Percentiles rank a stretch among this genome's conserved stretches.
phyloP scores from a whole-genome alignment of 1,284 basidiomycete genomes.

The Paramarasmius palmivorus region DNA sequence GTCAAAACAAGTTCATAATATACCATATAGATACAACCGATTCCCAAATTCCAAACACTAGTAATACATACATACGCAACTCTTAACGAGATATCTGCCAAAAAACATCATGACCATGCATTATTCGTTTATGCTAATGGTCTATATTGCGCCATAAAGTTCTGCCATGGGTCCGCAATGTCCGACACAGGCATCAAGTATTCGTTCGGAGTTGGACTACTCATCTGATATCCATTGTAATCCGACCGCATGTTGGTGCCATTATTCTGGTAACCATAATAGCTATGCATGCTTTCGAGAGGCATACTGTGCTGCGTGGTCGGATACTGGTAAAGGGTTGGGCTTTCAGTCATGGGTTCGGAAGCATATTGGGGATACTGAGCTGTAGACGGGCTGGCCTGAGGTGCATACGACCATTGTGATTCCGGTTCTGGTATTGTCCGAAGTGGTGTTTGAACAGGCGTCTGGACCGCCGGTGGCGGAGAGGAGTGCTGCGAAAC shows the following conservation, averaged over 20 bases:
- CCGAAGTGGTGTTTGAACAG: constrained; percentile 6
- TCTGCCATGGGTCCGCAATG: constrained; percentile 49
- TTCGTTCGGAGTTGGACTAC: constrained; percentile 26
- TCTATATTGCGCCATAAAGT: constrained; percentile 41
- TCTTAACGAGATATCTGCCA: too few relatives aligned
- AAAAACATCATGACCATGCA: too few relatives aligned
- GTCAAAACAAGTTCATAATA: constrained; percentile 23
- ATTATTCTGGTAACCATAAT: constrained; percentile 11
- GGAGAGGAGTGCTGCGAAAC: constrained; percentile 20
- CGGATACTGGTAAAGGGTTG: constrained; percentile 5
- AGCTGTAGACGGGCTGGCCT: neutral
- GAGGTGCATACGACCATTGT: constrained; percentile 6
- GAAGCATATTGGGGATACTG: neutral
- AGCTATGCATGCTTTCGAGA: constrained; percentile 9
- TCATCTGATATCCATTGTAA: constrained; percentile 18
- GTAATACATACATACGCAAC: too few relatives aligned
- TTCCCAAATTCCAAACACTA: too few relatives aligned
- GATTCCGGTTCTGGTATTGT: neutral
- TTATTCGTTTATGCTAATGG: too few relatives aligned
- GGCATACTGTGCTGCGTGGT: constrained; percentile 8
- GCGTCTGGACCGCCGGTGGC: constrained; percentile 16
- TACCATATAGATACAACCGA: too few relatives aligned
- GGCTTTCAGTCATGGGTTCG: neutral
- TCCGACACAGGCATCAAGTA: constrained; percentile 32
- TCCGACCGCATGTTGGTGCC: neutral